phyloP scores from a whole-genome alignment of 345 rosid species.

The Ricinus communis region DNA sequence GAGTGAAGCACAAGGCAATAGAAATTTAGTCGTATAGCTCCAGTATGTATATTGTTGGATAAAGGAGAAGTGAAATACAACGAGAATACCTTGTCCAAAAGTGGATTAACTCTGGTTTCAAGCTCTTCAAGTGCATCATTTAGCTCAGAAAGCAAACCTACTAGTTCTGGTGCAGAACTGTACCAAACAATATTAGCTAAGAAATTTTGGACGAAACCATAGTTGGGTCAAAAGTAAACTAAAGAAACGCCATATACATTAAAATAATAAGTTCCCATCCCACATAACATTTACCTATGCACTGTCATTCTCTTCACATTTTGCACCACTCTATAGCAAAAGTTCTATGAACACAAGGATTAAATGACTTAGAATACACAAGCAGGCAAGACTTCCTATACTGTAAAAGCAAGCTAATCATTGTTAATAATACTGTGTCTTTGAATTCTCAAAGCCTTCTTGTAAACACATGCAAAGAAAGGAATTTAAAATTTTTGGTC shows the following conservation, averaged over 20 bases:
- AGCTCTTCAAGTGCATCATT: conserved; percentile 68
- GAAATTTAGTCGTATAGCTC: background rate
- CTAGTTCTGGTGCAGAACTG: conserved; percentile 95
- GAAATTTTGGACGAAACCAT: background rate
- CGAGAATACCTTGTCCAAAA: conserved; percentile 55
- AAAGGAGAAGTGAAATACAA: background rate
- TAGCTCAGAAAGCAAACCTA: conserved; percentile 82
- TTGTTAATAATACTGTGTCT: background rate
- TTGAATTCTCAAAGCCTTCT: background rate
- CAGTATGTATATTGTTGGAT: background rate
- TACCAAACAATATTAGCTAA: background rate
- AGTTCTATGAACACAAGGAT: too few species aligned
- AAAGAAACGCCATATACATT: too few species aligned
- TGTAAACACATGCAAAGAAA: too few species aligned
- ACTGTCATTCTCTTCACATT: too few species aligned
- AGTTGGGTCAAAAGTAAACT: too few species aligned
- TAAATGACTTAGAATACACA: background rate
- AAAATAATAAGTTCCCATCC: too few species aligned
- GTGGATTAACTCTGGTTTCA: conserved; percentile 66
- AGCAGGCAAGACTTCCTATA: background rate
- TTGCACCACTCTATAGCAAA: too few species aligned
- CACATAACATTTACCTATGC: too few species aligned
- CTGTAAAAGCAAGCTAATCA: background rate
- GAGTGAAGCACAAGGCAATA: background rate
- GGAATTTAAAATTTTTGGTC: too few species aligned